Base-by-base conservation (phyloP, 208 protist species). In the Leishmania martiniquensis region DNA sequence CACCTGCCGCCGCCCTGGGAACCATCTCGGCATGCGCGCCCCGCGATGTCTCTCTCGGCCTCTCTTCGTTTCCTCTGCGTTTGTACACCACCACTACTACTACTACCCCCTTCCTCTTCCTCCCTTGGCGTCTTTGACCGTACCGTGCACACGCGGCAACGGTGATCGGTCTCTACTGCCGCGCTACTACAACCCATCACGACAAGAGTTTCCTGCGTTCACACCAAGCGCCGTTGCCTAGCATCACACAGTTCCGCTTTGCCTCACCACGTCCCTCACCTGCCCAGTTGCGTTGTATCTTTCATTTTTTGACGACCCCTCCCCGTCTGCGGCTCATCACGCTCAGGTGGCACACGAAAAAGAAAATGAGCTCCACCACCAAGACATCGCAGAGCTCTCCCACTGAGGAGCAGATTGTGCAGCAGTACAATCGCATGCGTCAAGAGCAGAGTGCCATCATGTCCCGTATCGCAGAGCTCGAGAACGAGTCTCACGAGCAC, bases 401-500 rank as follows among this genome's bases (percentile, higher is more conserved):
- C n/a, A 87, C 86, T 13, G 90, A 94, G 77, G 89, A 97, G 86
- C 85, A 92, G 70, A 90, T 97, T 66, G 89, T 96, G 49, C 76
- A 91, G 60, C 86, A 92, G 74, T 97, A 96, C 84, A 93, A 97
- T 77, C 87, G 89, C 66, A 78, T 97, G 70, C 93, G 93, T 32
- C 93, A 97, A 80, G 93, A 97, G 77, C 93, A 94, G 80, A 94
- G 85, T 73, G 80, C 89, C 39, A 90, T 97, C 66, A 91, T 96
- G 86, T 93, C 91, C 17, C 91, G 91, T 83, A 94, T 97, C 51
- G 88, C 90, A 37, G 93, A 98, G 72, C 83, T 98, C 34, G 94
- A 98, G 79, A 91, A 89, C 49, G 95, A 98, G 79, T 77, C 83
- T 39, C 93, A 97, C 80, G 95, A 98, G 87, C 95, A 98, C 89